Conservation (phyloP, 805 yeast genomes). For the Metschnikowia hibisci region DNA sequence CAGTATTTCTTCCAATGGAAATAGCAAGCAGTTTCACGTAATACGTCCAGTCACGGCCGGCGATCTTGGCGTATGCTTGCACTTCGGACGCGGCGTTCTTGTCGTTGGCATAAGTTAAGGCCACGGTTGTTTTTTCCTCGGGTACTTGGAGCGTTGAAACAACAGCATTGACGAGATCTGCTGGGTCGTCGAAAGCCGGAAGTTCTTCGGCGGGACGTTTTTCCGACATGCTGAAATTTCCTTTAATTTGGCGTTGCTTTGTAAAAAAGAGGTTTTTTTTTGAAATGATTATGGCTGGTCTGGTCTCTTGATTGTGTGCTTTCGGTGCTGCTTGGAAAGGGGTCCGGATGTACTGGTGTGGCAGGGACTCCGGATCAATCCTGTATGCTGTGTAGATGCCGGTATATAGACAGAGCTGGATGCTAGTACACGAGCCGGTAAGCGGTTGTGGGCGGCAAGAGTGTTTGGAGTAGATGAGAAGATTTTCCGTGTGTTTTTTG, state of each 20-base stretch:
- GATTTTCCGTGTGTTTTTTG: constrained; percentile 13
- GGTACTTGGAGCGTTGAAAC: constrained; percentile 69
- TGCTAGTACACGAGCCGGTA: neutral
- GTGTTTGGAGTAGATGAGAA: constrained; percentile 12
- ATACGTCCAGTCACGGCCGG: constrained; percentile 91
- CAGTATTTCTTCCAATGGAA: constrained; percentile 83
- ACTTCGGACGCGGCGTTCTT: constrained; percentile 68
- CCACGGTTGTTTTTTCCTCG: constrained; percentile 69
- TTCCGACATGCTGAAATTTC: neutral
- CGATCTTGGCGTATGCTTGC: constrained; percentile 96
- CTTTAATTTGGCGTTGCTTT: too few relatives aligned
- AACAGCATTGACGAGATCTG: constrained; percentile 68
- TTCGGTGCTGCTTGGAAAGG: too few relatives aligned
- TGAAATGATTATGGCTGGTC: too few relatives aligned
- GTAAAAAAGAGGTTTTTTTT: too few relatives aligned
- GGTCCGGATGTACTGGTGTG: too few relatives aligned
- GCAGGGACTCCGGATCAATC: too few relatives aligned
- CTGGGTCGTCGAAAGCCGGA: constrained; percentile 52
- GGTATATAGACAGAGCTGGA: neutral
- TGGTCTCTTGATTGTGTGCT: too few relatives aligned
- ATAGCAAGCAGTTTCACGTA: constrained; percentile 78
- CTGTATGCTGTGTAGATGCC: neutral
- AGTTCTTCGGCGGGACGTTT: constrained; percentile 16
- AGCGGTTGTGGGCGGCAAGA: neutral
- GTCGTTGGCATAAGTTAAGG: constrained; percentile 69